Percentiles rank a stretch among this genome's conserved stretches.
phyloP scores from a whole-genome alignment of 2,329 filamentous ascomycete genomes.

The Emmonsiellopsis sp. region DNA sequence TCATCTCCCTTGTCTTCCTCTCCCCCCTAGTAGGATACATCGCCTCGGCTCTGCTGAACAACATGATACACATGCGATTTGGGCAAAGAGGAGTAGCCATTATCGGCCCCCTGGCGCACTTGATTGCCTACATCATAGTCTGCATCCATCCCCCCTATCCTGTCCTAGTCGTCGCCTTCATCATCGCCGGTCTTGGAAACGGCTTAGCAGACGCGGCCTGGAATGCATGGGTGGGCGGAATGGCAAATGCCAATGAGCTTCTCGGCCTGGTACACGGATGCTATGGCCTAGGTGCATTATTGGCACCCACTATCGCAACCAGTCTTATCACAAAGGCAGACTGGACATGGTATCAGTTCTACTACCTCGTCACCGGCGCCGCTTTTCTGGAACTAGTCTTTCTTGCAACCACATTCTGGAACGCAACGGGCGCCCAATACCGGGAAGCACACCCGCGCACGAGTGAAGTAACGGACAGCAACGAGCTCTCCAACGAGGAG shows the following conservation, averaged over 20 bases:
- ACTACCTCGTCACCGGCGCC: conserved; percentile 59
- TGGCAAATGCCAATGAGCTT: conserved; percentile 63
- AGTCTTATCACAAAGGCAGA: conserved; percentile 56
- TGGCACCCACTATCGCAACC: conserved; percentile 63
- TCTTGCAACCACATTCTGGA: conserved; percentile 52
- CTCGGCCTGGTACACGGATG: conserved; percentile 61
- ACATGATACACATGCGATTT: conserved; percentile 31
- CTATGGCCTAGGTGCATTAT: conserved; percentile 60
- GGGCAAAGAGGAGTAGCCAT: conserved; percentile 67
- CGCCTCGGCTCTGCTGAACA: conserved; percentile 35
- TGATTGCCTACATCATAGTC: conserved; percentile 57
- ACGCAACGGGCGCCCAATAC: conserved; percentile 48
- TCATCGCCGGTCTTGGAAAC: conserved; percentile 61
- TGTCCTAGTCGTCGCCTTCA: conserved; percentile 54
- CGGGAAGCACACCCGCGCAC: conserved; percentile 25
- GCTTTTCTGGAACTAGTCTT: conserved; percentile 47
- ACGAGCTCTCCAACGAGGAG: not conserved
- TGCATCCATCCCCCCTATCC: conserved; percentile 61
- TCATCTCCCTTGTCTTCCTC: conserved; percentile 41
- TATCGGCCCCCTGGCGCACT: conserved; percentile 52
- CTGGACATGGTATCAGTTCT: conserved; percentile 62
- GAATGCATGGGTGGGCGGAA: conserved; percentile 57
- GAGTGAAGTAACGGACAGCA: conserved; percentile 17
- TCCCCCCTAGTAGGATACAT: conserved; percentile 40
- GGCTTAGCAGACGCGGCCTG: conserved; percentile 48